These are phyloP conservation scores for Scheffersomyces lignosus DNA, from an alignment of 805 yeast genomes.

Conservation along the genomic window DNA sequence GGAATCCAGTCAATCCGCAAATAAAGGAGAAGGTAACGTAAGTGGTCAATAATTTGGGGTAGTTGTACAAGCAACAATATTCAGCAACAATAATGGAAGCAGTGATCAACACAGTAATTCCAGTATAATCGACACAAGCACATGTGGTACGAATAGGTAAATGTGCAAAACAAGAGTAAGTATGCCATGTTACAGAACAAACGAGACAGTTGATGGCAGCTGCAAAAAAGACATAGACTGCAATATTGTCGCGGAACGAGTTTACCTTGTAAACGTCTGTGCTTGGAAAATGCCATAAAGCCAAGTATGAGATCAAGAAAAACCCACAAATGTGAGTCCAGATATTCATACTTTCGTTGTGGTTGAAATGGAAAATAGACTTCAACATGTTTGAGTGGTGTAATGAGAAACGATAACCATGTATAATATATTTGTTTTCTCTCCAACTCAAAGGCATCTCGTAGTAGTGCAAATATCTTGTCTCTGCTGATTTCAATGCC, in stretches of 20 bases:
- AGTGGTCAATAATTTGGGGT: conserved; percentile 46
- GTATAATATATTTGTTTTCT: conserved; percentile 80
- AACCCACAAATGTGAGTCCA: conserved; percentile 90
- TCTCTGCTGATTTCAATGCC: conserved; percentile 57
- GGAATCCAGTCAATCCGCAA: conserved; percentile 71
- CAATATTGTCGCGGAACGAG: conserved; percentile 46
- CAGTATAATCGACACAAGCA: conserved; percentile 95
- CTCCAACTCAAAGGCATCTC: conserved; percentile 93
- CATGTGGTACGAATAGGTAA: conserved; percentile 63
- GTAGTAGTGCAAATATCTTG: conserved; percentile 68
- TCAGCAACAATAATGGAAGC: conserved; percentile 88
- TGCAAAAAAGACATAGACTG: conserved; percentile 61
- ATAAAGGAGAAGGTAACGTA: conserved; percentile 62
- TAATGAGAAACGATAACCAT: conserved; percentile 82
- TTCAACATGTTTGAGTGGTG: conserved; percentile 58
- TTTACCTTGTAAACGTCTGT: conserved; percentile 48
- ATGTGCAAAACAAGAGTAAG: conserved; percentile 76
- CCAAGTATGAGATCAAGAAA: conserved; percentile 53
- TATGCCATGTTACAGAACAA: conserved; percentile 88
- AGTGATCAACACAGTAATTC: conserved; percentile 86
- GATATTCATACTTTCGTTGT: conserved; percentile 89
- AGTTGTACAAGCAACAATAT: conserved; percentile 69
- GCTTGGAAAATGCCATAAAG: conserved; percentile 61
- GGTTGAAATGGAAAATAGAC: conserved; percentile 59
- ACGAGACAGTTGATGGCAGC: conserved; percentile 77